These are phyloP conservation scores for Paspalum vaginatum DNA, from an alignment of 176 grass and related monocot genomes.

Conservation along the genomic window DNA sequence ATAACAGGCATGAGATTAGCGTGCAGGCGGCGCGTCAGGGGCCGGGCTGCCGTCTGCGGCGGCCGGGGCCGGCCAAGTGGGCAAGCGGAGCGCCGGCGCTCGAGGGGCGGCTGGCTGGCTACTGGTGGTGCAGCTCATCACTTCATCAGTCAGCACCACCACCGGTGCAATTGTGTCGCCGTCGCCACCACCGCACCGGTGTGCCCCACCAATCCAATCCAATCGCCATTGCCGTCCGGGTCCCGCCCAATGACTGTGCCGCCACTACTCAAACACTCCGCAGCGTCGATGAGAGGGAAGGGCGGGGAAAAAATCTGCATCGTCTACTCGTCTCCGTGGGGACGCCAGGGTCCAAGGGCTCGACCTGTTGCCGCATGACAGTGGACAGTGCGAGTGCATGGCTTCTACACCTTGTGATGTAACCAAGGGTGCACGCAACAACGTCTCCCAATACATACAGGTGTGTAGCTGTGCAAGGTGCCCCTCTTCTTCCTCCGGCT, in stretches of 20 bases:
- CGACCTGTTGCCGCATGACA: background rate
- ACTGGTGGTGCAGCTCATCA: background rate
- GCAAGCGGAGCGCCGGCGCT: background rate
- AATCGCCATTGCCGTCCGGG: slow-evolving; percentile 20
- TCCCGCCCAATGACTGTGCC: slow-evolving; percentile 14
- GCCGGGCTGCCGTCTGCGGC: too few relatives aligned
- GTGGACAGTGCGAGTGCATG: background rate
- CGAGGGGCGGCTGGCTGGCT: background rate
- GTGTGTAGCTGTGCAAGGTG: background rate
- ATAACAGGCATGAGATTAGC: slow-evolving; percentile 34
- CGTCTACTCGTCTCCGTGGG: too few relatives aligned
- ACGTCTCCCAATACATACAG: slow-evolving; percentile 2
- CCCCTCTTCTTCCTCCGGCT: background rate
- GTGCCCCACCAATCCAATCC: slow-evolving; percentile 29
- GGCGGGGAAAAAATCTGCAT: background rate
- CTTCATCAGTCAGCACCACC: too few relatives aligned
- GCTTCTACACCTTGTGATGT: slow-evolving; percentile 42
- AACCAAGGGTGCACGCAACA: slow-evolving; percentile 48
- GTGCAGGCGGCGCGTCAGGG: background rate
- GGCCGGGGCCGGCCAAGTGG: slow-evolving; percentile 17
- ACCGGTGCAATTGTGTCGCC: too few relatives aligned
- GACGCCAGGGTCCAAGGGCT: background rate
- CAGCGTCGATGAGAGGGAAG: background rate
- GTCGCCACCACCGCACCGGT: slow-evolving; percentile 17
- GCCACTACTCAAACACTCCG: background rate